Base-by-base conservation (phyloP, 2,329 filamentous ascomycete genomes). In the Pseudopyrenochaeta lycopersici region DNA sequence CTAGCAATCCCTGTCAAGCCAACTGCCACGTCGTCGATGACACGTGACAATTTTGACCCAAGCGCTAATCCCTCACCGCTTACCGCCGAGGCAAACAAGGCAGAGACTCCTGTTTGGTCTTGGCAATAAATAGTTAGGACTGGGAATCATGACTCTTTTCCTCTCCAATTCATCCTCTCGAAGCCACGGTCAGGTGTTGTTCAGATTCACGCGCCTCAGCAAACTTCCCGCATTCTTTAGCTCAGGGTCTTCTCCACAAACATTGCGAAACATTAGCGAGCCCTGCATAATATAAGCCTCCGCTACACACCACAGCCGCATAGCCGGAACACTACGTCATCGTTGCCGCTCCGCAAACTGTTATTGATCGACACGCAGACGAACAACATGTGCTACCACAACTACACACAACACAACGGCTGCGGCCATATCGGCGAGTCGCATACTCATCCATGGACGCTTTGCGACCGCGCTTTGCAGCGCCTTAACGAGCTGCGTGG, bases 391-490 rank as follows among this genome's bases (percentile, higher is more conserved):
- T 73, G 70, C 42, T 70, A 60, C 35, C 66, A 72, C 45, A 75
- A 75, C 58, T 69, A 67, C 57, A 70, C 64, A n/a, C 60, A 64
- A 41, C 71, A 73, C 42, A 65, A 64, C 30, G 71, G 72, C 38
- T 75, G 72, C 54, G 70, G 68, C n/a, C 72, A 75, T 43, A 63
- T 70, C 39, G 70, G 64, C 18, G 62, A 66, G 51, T 59, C 63
- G 10, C 58, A 70, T 51, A 52, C 54, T 14, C 48, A 57, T 4
- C 63, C 65, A 11, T 74, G 64, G 63, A 71, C 70, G 2, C 62
- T 72, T 23, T 75, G 72, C 60, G 42, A 55, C 42, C 23, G 32
- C 3, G 71, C 70, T 11, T 43, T 67, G 31, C 50, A 56, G 20
- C 57, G 61, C 4, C 64, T 75, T 7, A 58, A 62, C 21, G 42